phyloP scores from a whole-genome alignment of 495 filamentous ascomycete genomes.

The Aspergillus steynii region DNA sequence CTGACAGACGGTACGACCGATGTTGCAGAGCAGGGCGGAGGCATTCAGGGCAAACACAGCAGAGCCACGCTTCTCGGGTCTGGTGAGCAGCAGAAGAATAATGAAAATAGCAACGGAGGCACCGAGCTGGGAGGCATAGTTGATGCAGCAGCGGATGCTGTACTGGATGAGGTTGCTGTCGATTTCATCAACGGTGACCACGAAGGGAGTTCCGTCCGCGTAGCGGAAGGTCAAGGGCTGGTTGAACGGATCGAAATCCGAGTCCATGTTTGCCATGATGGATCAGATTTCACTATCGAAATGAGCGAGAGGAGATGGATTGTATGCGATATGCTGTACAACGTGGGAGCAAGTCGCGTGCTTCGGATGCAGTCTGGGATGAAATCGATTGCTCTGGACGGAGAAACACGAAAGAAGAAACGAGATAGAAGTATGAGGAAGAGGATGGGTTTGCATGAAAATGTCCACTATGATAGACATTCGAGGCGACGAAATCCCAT shows the following conservation, averaged over 20 bases:
- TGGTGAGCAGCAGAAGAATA: conserved; percentile 64
- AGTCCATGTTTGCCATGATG: conserved; percentile 16
- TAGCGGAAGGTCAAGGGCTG: conserved; percentile 58
- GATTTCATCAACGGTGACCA: conserved; percentile 49
- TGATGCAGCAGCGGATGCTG: conserved; percentile 59
- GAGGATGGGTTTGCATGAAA: neutral
- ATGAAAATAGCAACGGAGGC: conserved; percentile 68
- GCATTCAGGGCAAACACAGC: conserved; percentile 65
- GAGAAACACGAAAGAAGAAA: neutral
- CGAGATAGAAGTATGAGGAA: neutral
- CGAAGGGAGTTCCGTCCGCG: conserved; percentile 53
- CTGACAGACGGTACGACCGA: conserved; percentile 59
- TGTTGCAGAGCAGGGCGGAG: conserved; percentile 59
- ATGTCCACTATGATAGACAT: neutral
- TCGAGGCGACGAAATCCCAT: neutral
- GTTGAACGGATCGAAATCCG: conserved; percentile 54
- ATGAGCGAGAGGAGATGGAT: neutral
- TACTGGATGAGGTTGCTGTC: conserved; percentile 46
- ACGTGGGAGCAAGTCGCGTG: neutral
- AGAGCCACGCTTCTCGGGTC: conserved; percentile 58
- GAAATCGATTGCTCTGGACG: neutral
- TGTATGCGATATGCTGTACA: neutral
- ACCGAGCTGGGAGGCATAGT: conserved; percentile 72
- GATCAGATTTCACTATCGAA: neutral
- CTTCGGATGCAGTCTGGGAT: neutral